Conservation (phyloP, 108 stramenopile species). For the Conticribra weissflogii region DNA sequence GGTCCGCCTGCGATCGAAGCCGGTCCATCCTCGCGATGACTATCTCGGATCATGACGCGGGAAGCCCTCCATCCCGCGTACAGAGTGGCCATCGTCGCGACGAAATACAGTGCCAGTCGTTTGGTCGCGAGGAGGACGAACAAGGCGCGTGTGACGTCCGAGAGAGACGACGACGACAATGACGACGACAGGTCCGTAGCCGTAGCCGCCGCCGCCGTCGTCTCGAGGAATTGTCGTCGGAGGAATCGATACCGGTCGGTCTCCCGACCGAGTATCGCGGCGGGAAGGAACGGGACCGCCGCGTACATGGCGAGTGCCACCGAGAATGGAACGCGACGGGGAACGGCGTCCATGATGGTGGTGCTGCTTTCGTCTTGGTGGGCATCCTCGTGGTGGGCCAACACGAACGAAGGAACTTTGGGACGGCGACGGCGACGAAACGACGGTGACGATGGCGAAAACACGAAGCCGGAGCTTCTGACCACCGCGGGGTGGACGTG, state of each 20-base stretch:
- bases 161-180: neutral
- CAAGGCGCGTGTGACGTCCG: slow-evolving; percentile 26
- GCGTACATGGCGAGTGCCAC: slow-evolving; percentile 1
- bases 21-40: neutral
- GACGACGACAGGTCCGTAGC: slow-evolving; percentile 6
- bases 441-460: too few relatives aligned
- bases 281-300: slow-evolving; percentile 8
- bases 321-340: too few relatives aligned
- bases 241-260: slow-evolving; percentile 9
- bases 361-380: too few relatives aligned
- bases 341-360: too few relatives aligned
- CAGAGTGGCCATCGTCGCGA: slow-evolving; percentile 26
- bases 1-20: slow-evolving; percentile 19
- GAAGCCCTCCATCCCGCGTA: slow-evolving; percentile 34
- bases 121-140: slow-evolving; percentile 23
- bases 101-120: slow-evolving; percentile 27
- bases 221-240: slow-evolving; percentile 5
- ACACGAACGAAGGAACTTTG: too few relatives aligned
- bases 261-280: neutral
- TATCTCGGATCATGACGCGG: neutral
- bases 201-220: neutral
- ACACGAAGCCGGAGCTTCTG: too few relatives aligned
- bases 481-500: too few relatives aligned
- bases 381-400: too few relatives aligned
- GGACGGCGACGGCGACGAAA: too few relatives aligned